Base-by-base conservation (phyloP, 2,329 filamentous ascomycete genomes). In the Cladosporium sphaerospermum region DNA sequence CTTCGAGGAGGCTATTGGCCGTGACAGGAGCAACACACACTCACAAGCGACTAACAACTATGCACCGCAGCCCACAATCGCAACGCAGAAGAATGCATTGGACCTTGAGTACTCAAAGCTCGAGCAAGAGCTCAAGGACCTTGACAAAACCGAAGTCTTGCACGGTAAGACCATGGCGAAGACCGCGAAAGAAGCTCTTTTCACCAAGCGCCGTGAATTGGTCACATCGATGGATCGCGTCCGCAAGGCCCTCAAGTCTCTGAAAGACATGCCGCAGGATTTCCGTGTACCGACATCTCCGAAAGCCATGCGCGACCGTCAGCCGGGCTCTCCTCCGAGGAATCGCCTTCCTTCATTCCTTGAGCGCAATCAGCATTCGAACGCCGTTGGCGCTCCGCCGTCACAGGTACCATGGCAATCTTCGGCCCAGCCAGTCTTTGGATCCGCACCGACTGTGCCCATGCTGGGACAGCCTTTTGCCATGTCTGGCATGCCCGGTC, bases 101-200 rank as follows among this genome's bases (percentile, higher is more conserved):
- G 67, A 71, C 56, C 61, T 65, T 34, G 63, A 70, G 50, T 69
- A 69, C 55, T 58, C 55, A 50, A 70, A 67, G 56, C 63, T 67
- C 14, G 65, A 69, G 31, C 56, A 63, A 33, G 67, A 71, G 58
- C 58, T 62, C 18, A 69, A 62, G 54, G 62, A 66, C n/a, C 55
- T 71, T 34, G 62, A 70, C 62, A 69, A 69, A 59, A 63, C 62
- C 2, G 69, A 71, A 52, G 69, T 68, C 19, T 59, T 69, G 18
- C 64, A 69, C 47, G 63, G 65, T 32, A 60, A 61, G 36, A 58
- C 59, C 10, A 66, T 71, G 65, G 54, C 56, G 32, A 62, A 61
- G 47, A 56, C 54, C 37, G 62, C 65, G 31, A 67, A 61, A 55
- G 59, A 63, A 9, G 62, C 62, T 34, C 61, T 71, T 8, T 54